Percentiles rank a stretch among this genome's conserved stretches.
phyloP scores from a whole-genome alignment of 163 green algal species.

The Prototheca wickerhamii region DNA sequence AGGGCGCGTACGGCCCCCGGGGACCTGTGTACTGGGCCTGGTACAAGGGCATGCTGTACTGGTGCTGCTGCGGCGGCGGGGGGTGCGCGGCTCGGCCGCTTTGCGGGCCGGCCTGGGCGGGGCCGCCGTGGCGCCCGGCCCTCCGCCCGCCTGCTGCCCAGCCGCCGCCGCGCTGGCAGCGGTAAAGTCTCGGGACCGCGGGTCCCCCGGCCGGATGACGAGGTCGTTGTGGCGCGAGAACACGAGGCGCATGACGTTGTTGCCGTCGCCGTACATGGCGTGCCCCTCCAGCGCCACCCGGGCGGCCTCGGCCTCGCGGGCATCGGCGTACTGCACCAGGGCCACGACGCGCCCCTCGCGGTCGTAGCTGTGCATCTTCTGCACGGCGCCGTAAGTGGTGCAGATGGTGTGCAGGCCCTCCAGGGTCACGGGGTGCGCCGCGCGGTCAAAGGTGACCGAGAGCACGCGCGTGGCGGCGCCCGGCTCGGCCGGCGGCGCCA shows the following conservation, averaged over 20 bases:
- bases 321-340: conserved; percentile 40
- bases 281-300: conserved; percentile 58
- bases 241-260: conserved; percentile 35
- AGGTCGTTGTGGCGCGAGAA: conserved; percentile 14
- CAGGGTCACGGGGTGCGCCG: conserved; percentile 53
- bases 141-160: too few species aligned
- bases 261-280: conserved; percentile 66
- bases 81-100: too few species aligned
- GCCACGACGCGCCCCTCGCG: conserved; percentile 29
- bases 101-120: too few species aligned
- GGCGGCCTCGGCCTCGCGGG: conserved; percentile 19
- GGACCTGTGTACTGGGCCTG: too few species aligned
- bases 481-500: not conserved
- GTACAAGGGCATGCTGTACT: too few species aligned
- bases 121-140: too few species aligned
- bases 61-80: too few species aligned
- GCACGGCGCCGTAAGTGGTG: conserved; percentile 50
- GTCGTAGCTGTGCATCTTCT: conserved; percentile 63
- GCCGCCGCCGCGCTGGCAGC: too few species aligned
- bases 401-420: conserved; percentile 64
- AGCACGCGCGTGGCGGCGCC: conserved; percentile 9
- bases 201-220: conserved; percentile 6
- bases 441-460: conserved; percentile 41
- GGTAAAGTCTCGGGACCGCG: conserved; percentile 7
- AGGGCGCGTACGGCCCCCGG: too few species aligned